phyloP scores from a whole-genome alignment of 495 filamentous ascomycete species.

The Aspergillus ostianus region DNA sequence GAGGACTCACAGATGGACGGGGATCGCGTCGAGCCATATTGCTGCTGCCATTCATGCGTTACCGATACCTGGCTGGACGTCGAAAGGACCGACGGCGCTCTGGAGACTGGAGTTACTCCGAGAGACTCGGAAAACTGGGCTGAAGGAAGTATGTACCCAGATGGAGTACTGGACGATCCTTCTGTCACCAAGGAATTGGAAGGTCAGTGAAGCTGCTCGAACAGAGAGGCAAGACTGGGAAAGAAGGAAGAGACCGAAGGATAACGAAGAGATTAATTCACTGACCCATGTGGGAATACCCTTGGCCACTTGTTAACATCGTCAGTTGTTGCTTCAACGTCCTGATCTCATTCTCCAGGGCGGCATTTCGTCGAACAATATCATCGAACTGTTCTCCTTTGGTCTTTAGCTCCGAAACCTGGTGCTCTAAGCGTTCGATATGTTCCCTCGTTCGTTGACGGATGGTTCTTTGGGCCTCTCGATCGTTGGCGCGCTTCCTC shows the following conservation, averaged over 20 bases:
- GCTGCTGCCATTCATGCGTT: conserved; percentile 20
- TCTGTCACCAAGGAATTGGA: conserved; percentile 8
- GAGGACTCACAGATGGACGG: conserved; percentile 21
- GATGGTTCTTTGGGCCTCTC: conserved; percentile 63
- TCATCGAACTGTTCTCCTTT: conserved; percentile 49
- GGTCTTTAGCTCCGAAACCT: conserved; percentile 49
- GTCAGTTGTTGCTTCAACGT: conserved; percentile 43
- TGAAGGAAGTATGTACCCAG: conserved; percentile 17
- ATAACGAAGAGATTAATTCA: neutral
- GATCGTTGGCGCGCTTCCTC: conserved; percentile 62
- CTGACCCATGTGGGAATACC: conserved; percentile 21
- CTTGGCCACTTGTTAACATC: conserved; percentile 16
- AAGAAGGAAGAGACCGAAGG: neutral
- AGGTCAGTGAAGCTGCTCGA: neutral
- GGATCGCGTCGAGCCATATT: conserved; percentile 21
- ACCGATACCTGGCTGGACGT: conserved; percentile 20
- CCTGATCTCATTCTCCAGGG: conserved; percentile 53
- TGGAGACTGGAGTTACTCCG: conserved; percentile 16
- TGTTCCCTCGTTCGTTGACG: conserved; percentile 58
- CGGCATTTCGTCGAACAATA: conserved; percentile 50
- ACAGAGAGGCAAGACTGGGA: neutral
- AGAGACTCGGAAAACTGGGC: conserved; percentile 19
- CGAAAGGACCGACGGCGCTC: conserved; percentile 21
- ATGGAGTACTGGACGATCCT: conserved; percentile 16
- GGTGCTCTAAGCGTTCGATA: conserved; percentile 53